Evolutionary conservation across 2,329 filamentous ascomycete genomes (phyloP).

Genomic region (Claviceps pusilla): DNA sequence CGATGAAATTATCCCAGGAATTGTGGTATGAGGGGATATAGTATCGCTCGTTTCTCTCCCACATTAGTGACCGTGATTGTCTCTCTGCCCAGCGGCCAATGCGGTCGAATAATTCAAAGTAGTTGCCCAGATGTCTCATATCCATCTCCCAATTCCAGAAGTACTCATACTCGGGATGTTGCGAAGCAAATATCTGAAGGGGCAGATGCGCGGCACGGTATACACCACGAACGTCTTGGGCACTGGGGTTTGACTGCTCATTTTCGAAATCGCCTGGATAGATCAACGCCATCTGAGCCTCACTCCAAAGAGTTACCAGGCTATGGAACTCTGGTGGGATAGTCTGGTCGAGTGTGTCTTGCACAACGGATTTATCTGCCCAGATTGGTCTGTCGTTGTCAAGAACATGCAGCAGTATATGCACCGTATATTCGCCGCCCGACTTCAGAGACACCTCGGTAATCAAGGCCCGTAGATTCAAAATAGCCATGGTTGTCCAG

Average conservation of each 20-base stretch:
- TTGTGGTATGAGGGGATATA: constrained; percentile 60
- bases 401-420: constrained; percentile 75
- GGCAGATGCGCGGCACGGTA: constrained; percentile 51
- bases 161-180: constrained; percentile 49
- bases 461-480: constrained; percentile 71
- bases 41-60: constrained; percentile 64
- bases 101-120: constrained; percentile 59
- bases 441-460: constrained; percentile 63
- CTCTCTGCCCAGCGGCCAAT: constrained; percentile 50
- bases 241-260: constrained; percentile 43
- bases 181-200: constrained; percentile 47
- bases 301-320: constrained; percentile 72
- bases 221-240: constrained; percentile 49
- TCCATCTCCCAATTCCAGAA: constrained; percentile 63
- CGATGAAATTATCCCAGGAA: constrained; percentile 55
- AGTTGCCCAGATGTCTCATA: constrained; percentile 48
- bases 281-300: constrained; percentile 66
- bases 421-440: constrained; percentile 67
- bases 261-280: constrained; percentile 59
- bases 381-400: constrained; percentile 67
- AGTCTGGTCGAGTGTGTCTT: constrained; percentile 52
- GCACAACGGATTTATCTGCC: constrained; percentile 60
- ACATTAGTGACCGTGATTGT: constrained; percentile 57
- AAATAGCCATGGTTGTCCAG: constrained; percentile 62
- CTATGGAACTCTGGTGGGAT: constrained; percentile 62